Percentiles rank a stretch among this genome's conserved stretches.
Conservation (phyloP, 2,329 filamentous ascomycete genomes). For the Helotiales sp. region DNA sequence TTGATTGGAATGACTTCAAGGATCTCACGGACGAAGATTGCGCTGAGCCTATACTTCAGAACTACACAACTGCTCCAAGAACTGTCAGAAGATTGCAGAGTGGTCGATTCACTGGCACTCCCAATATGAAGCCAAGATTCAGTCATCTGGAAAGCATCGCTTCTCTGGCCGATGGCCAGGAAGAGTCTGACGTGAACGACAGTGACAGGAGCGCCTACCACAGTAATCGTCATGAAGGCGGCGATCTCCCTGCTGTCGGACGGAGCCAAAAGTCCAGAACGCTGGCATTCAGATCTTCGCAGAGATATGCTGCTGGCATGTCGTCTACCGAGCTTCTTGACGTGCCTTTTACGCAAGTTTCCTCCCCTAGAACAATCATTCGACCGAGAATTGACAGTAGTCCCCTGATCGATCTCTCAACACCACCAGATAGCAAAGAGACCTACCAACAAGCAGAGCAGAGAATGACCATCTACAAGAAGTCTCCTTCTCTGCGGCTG, state of each 20-base stretch:
- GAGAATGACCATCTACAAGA: not conserved
- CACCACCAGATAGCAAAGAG: not conserved
- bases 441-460: not conserved
- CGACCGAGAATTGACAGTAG: not conserved
- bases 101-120: not conserved
- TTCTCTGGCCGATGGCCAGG: not conserved
- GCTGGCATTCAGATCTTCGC: not conserved
- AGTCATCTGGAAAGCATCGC: not conserved
- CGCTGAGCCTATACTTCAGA: not conserved
- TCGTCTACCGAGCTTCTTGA: not conserved
- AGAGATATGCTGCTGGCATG: not conserved
- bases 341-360: not conserved
- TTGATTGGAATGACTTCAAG: slow-evolving; percentile 8
- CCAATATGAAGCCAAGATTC: not conserved
- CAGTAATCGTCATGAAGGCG: not conserved
- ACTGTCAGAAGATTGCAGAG: not conserved
- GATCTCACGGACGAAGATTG: slow-evolving; percentile 3
- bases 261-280: not conserved
- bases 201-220: not conserved
- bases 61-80: not conserved
- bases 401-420: slow-evolving; percentile 5
- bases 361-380: not conserved
- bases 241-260: not conserved
- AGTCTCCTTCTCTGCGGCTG: not conserved
- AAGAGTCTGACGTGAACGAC: not conserved